Evolutionary conservation across 495 filamentous ascomycete genomes (phyloP), one percentile per base, ranked within the genome.

Genomic region (Cetradonia linearis): DNA sequence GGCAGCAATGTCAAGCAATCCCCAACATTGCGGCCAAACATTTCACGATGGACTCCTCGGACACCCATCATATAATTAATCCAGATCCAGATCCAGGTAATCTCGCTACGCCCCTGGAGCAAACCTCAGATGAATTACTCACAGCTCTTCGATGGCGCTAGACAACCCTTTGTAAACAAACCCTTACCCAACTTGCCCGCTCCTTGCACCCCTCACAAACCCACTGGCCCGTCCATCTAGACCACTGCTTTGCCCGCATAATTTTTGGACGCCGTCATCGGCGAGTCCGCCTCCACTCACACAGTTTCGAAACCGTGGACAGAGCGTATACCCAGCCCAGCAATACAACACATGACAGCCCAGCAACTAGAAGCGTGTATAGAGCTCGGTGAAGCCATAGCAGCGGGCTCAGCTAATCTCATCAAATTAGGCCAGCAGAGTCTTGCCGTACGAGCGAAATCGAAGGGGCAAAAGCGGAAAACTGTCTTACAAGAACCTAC

Each of bases 231-330:
- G 68, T 73, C 23, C 60, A 66, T 23, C 40, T 69, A 33, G 71
- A 73, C 52, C 71, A 73, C 55, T 73, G 71, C 67, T 73, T 73
- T 60, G 71, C 71, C 20, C 66, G 71, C 27, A 70, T 73, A 54
- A 67, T 73, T 6, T 66, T 72, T 33, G n/a, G 71, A 72, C 62
- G 63, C 70, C 56, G 68, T 70, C 20, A 64, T 73, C 38, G 71
- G 71, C 23, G 61, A 58, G 11, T 56, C 47, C 8, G 37, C 34
- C 38, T 53, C 50, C 36, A 27, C 7, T 13, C 31, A 20, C 38
- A 25, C 52, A 18, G 33, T 1, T 4, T 34, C 63, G 20, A 34
- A 34, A 1, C 63, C 59, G 0, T 65, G 63, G 63, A 57, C 59
- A 16, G 55, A 42, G 27, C 52, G 47, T 20, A 42, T 65, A 55